A percentile compares a stretch with the other conserved stretches of the same genome.
phyloP scores from a whole-genome alignment of 2,329 filamentous ascomycete genomes.

The Ophiocordyceps robertsii region DNA sequence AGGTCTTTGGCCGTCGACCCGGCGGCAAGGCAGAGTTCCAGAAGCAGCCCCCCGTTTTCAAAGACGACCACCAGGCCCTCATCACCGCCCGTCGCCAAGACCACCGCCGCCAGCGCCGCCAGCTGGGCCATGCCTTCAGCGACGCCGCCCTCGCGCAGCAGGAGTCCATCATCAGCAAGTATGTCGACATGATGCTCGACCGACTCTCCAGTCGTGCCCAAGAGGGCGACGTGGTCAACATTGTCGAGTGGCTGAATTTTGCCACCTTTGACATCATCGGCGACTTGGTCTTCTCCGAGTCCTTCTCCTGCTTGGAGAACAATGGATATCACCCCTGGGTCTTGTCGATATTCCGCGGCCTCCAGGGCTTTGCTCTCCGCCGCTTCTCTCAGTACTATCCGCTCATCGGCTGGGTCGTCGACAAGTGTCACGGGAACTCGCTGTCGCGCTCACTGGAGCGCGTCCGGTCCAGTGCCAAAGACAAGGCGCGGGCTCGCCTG shows the following conservation, averaged over 20 bases:
- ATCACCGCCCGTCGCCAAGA: slow-evolving; percentile 5
- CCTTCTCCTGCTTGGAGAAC: slow-evolving; percentile 21
- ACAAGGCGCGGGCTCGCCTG: slow-evolving; percentile 9
- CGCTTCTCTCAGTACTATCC: slow-evolving; percentile 6
- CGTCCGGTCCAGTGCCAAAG: slow-evolving; percentile 9
- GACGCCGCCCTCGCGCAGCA: slow-evolving; percentile 16
- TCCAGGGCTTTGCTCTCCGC: slow-evolving; percentile 3
- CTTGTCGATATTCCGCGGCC: slow-evolving; percentile 6
- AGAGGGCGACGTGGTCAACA: slow-evolving; percentile 6
- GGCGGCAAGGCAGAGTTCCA: slow-evolving; percentile 7
- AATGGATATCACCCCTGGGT: slow-evolving; percentile 15
- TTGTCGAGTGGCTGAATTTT: slow-evolving; percentile 22
- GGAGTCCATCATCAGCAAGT: slow-evolving; percentile 12
- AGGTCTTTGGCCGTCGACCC: slow-evolving; percentile 14
- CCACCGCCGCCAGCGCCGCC: slow-evolving; percentile 10
- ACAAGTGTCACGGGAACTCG: neutral
- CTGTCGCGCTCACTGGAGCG: neutral
- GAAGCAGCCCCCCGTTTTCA: slow-evolving; percentile 2
- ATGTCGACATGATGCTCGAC: slow-evolving; percentile 13
- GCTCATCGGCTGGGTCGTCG: neutral
- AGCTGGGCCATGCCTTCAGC: slow-evolving; percentile 17
- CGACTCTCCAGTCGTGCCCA: slow-evolving; percentile 7
- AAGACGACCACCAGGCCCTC: slow-evolving; percentile 5
- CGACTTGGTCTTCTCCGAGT: slow-evolving; percentile 27
- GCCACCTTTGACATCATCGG: slow-evolving; percentile 27